Evolutionary conservation across 768 basidiomycete genomes (phyloP).

Genomic region (Suillus clintonianus): DNA sequence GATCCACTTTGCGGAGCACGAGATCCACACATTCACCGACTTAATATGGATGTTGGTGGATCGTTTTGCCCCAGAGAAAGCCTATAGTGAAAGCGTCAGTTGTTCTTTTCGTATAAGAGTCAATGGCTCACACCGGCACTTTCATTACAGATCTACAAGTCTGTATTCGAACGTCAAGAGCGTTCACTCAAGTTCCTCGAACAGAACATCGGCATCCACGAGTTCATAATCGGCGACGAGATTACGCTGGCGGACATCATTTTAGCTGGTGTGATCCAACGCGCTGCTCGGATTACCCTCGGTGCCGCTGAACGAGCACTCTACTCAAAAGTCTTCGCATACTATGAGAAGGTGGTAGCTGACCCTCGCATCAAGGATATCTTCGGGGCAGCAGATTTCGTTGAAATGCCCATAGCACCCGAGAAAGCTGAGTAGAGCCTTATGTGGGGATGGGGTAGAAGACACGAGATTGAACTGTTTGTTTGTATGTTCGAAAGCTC

Average conservation of each 20-base stretch:
- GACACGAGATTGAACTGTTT: not conserved
- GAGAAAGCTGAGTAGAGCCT: not conserved
- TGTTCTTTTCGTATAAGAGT: not conserved
- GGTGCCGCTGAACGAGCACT: conserved; percentile 26
- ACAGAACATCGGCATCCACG: conserved; percentile 20
- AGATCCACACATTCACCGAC: conserved; percentile 24
- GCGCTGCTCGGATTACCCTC: conserved; percentile 25
- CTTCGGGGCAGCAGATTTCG: conserved; percentile 22
- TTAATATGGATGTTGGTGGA: conserved; percentile 15
- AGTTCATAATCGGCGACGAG: conserved; percentile 24
- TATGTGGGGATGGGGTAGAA: not conserved
- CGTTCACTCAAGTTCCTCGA: conserved; percentile 28
- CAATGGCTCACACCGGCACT: not conserved
- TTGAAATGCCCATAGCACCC: conserved; percentile 18
- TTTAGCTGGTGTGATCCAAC: conserved; percentile 23
- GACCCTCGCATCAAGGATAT: conserved; percentile 21
- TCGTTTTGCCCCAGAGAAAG: conserved; percentile 13
- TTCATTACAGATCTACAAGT: conserved; percentile 19
- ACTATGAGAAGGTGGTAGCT: conserved; percentile 21
- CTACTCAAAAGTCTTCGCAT: conserved; percentile 27
- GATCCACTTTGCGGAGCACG: conserved; percentile 30
- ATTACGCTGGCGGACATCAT: conserved; percentile 31
- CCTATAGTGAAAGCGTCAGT: conserved; percentile 27
- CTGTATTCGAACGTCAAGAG: conserved; percentile 19
- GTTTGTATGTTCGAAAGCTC: not conserved